Evolutionary conservation across 2,329 filamentous ascomycete species (phyloP).

Genomic region (Colletotrichum costaricense): DNA sequence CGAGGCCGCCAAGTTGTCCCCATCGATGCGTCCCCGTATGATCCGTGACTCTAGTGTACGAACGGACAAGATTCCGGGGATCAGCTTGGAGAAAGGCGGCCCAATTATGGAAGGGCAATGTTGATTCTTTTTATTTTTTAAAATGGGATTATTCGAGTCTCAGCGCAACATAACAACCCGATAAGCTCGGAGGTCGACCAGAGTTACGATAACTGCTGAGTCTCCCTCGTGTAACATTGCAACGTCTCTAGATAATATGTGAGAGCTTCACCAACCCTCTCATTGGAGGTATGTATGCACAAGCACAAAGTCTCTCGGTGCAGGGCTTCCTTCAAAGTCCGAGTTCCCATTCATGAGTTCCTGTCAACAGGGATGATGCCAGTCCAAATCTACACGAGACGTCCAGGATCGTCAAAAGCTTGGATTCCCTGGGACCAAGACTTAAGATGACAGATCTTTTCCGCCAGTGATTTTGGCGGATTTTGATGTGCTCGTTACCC

Average conservation of each 20-base stretch:
- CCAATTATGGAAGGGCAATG: no score
- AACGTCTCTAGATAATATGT: background rate
- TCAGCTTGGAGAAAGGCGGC: background rate
- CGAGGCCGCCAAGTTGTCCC: background rate
- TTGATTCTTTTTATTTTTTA: no score
- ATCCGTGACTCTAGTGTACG: background rate
- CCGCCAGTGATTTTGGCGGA: background rate
- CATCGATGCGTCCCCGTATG: background rate
- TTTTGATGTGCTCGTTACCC: background rate
- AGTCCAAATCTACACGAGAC: background rate
- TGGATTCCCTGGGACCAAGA: background rate
- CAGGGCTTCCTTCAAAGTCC: background rate
- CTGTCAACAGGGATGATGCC: background rate
- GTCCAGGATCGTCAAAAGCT: background rate
- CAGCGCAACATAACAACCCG: background rate
- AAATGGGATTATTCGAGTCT: no score
- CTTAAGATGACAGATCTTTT: background rate
- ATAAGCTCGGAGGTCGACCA: background rate
- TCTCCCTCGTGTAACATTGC: background rate
- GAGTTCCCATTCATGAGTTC: background rate
- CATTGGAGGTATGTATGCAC: background rate
- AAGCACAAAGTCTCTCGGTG: background rate
- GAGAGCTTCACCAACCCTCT: background rate
- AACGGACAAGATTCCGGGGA: background rate
- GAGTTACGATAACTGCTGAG: background rate